phyloP scores from a whole-genome alignment of 352 stramenopile genomes.

The Phytopythium delawarense region DNA sequence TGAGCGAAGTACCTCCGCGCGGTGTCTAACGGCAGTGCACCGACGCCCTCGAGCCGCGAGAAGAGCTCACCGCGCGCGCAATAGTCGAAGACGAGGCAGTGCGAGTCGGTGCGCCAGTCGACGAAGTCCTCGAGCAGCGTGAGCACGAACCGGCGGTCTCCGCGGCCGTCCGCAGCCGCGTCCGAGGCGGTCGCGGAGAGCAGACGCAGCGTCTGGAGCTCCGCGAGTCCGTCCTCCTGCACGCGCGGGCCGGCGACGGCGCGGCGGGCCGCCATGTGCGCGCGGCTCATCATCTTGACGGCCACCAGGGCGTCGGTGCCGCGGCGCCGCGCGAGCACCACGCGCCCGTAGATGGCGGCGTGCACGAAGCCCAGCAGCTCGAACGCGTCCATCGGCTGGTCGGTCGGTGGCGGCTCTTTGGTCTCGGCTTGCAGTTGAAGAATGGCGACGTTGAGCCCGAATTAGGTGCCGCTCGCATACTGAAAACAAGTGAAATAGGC shows the following conservation, averaged over 20 bases:
- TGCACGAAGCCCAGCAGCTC: constrained; percentile 33
- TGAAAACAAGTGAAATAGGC: background rate
- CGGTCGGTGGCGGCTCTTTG: background rate
- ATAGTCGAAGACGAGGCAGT: constrained; percentile 63
- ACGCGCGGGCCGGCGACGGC: constrained; percentile 36
- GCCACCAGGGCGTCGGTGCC: constrained; percentile 30
- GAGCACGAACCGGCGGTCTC: constrained; percentile 30
- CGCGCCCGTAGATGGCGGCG: constrained; percentile 49
- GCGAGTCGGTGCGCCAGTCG: constrained; percentile 29
- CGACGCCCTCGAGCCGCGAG: constrained; percentile 19
- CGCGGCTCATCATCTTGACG: constrained; percentile 64
- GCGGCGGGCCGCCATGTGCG: constrained; percentile 41
- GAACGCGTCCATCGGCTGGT: constrained; percentile 39
- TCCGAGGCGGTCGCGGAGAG: constrained; percentile 12
- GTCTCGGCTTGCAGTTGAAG: background rate
- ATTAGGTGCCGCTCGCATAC: background rate
- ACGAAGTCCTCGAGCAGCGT: constrained; percentile 52
- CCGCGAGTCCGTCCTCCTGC: constrained; percentile 36
- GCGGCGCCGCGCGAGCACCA: constrained; percentile 38
- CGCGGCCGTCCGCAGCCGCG: background rate
- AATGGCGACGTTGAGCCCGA: background rate
- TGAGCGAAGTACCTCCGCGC: constrained; percentile 40
- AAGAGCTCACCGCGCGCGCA: constrained; percentile 60
- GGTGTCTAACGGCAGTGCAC: constrained; percentile 19
- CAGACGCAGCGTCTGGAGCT: constrained; percentile 37